These are phyloP conservation scores for Rickenella mellea DNA, from an alignment of 768 basidiomycete species.

Conservation along the genomic window DNA sequence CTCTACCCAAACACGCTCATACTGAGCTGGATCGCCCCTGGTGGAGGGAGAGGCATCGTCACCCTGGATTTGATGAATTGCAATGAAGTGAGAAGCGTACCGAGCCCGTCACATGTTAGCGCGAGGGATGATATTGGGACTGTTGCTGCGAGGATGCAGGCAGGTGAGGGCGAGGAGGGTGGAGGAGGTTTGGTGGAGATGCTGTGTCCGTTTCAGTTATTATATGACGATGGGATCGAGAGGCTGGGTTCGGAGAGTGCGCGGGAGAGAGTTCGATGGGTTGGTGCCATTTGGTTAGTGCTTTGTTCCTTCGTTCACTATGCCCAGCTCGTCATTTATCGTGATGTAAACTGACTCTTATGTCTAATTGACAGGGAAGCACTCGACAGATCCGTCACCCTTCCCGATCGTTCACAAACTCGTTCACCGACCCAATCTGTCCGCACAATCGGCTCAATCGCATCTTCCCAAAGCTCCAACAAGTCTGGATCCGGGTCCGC, in stretches of 20 bases:
- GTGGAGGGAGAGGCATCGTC: constrained; percentile 77
- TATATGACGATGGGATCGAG: constrained; percentile 87
- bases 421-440: constrained; percentile 51
- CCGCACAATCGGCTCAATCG: constrained; percentile 54
- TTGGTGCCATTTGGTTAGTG: constrained; percentile 77
- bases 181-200: constrained; percentile 46
- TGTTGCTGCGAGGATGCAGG: constrained; percentile 61
- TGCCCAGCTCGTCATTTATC: neutral
- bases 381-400: constrained; percentile 51
- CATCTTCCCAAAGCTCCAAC: constrained; percentile 28
- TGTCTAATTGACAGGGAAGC: constrained; percentile 51
- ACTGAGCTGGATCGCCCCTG: constrained; percentile 79
- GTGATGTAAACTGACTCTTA: neutral
- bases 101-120: constrained; percentile 70
- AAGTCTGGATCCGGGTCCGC: constrained; percentile 44
- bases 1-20: constrained; percentile 78
- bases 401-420: constrained; percentile 38
- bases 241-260: constrained; percentile 83
- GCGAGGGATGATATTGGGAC: constrained; percentile 84
- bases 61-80: constrained; percentile 83
- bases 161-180: constrained; percentile 26
- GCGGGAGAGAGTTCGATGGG: constrained; percentile 82
- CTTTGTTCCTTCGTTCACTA: constrained; percentile 4
- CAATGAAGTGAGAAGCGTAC: constrained; percentile 74
- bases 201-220: constrained; percentile 83